Base-by-base conservation (phyloP, 78 protist species). In the Ministeria vibrans region DNA sequence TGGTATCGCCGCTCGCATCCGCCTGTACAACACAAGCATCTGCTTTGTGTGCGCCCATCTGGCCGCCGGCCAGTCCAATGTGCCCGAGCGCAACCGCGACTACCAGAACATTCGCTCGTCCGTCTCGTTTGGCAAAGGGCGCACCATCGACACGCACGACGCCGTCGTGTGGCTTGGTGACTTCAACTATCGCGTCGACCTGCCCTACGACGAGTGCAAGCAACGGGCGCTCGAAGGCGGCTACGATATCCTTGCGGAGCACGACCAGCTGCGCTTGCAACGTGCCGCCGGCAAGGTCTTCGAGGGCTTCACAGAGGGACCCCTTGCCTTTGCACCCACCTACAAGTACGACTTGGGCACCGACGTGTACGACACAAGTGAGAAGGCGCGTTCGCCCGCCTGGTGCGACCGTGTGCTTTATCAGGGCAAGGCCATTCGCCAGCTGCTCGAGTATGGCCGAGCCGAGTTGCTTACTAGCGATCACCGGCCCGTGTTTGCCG, bases 61-160 rank as follows among this genome's bases (percentile, higher is more conserved):
- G 25, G 96, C 97, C 42, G 99, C 99, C 6, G 98, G 95, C 77
- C 83, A 87, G 73, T 73, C 72, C 28, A 86, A 92, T 34, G 83
- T 84, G 22, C 59, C 44, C 15, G 62, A 90, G 30, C 75, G 98
- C n/a, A 95, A 92, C 77, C 86, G 77, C 39, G 91, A 92, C 66
- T 89, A 78, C 86, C 73, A 55, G 46, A 92, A 88, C 68, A 91
- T 95, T 59, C 44, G 80, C 0, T 30, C 63, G 32, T 44, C 43
- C 20, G 25, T 86, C 44, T 43, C 53, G 45, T 82, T 82, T 39
- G 68, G 61, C 63, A 64, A 62, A 43, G 68, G 30, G 27, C 78
- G 43, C 39, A 75, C 43, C 38, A 78, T 87, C n/a, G 72, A 32
- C 51, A 81, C 75, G 27, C 91, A 90, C 70, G 90, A 87, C 77